Evolutionary conservation across 2,329 filamentous ascomycete species (phyloP), one percentile per base, ranked within the genome.

Genomic region (Lanzia echinophila): DNA sequence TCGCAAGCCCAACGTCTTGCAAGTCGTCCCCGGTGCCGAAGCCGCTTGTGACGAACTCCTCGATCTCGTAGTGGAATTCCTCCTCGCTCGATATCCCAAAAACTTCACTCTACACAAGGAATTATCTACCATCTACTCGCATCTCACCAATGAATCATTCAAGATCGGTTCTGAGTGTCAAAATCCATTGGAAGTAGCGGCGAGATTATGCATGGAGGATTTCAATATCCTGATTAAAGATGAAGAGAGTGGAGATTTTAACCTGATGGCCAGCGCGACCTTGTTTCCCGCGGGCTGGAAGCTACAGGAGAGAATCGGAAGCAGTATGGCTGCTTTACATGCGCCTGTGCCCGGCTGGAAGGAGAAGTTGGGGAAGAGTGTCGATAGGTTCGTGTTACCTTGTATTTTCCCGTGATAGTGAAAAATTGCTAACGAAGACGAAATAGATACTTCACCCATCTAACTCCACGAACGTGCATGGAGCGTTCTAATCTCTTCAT

Each of bases 211-310:
- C 1, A 74, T 74, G 71, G 77, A 79, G 61, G 77, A 80, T 56
- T 70, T 79, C 54, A 77, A 72, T 47, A 68, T 81, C 36, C 58
- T 79, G 36, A 67, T 73, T 55, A 71, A 71, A 57, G 62, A 69
- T 46, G 69, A 72, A 12, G 71, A 71, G 19, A 73, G 73, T 6
- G 71, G 69, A 8, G 70, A 75, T 54, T 75, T 77, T 57, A 73
- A 73, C 50, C 62, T 80, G 28, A 69, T 71, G 51, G 77, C 76
- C 22, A 76, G 74, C 44, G 76, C 77, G 5, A 79, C 74, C 13
- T 66, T 79, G 5, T 79, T 79, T 58, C 77, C 77, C 1, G 73
- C 76, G 0, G 77, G 77, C 7, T 79, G 76, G 75, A 72, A 71
- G 20, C 69, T 79, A 12, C 64, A 72, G 38, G 68, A 73, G 43